Conservation (phyloP, 306 rosid genomes). For the Cucurbita pepo region DNA sequence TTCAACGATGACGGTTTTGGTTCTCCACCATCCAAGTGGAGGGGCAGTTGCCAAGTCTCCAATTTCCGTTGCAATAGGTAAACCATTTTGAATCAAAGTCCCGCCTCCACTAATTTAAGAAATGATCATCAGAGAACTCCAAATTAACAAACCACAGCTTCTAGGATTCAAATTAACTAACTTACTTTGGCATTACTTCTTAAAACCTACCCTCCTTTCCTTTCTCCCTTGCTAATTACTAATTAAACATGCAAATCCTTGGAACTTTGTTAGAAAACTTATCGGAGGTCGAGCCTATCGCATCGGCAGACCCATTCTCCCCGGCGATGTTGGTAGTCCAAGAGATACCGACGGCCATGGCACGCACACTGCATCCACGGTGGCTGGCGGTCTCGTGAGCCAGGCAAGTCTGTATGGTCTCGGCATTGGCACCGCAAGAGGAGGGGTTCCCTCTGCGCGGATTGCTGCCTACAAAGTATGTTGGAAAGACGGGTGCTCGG, state of each 20-base stretch:
- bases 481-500: neutral
- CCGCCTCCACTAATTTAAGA: no score
- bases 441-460: constrained; percentile 18
- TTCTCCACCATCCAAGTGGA: constrained; percentile 38
- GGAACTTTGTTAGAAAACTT: constrained; percentile 17
- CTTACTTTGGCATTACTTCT: no score
- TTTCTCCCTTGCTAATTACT: no score
- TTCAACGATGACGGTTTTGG: constrained; percentile 25
- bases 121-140: no score
- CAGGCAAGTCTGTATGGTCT: constrained; percentile 12
- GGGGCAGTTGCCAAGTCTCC: constrained; percentile 21
- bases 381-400: constrained; percentile 17
- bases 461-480: constrained; percentile 26
- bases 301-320: rapidly evolving
- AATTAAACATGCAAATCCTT: no score
- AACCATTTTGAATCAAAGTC: no score
- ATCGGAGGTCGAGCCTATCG: constrained; percentile 27
- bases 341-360: constrained; percentile 28
- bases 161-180: no score
- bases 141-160: no score
- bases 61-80: constrained; percentile 37
- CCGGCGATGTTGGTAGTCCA: constrained; percentile 8
- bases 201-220: no score
- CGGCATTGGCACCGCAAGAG: constrained; percentile 19
- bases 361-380: constrained; percentile 27